Conservation (phyloP, 345 rosid genomes). For the Diplotaxis tenuifolia region DNA sequence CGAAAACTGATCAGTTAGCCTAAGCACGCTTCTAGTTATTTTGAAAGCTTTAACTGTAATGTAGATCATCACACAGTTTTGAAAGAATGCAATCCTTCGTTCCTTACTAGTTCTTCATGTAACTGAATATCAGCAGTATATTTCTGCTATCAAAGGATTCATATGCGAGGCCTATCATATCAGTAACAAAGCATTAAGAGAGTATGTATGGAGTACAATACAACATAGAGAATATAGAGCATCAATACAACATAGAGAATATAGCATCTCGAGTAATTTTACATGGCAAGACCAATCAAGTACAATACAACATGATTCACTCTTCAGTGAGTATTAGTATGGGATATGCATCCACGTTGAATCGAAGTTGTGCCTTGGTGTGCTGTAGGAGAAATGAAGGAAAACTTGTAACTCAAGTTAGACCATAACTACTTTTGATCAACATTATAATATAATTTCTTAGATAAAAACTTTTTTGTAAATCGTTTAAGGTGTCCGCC, state of each 20-base stretch:
- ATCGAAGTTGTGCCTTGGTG: too few relatives aligned
- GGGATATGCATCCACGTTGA: too few relatives aligned
- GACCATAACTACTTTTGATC: background rate
- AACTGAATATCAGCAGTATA: background rate
- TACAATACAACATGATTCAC: too few relatives aligned
- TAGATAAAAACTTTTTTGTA: background rate
- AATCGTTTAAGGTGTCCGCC: background rate
- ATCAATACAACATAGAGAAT: too few relatives aligned
- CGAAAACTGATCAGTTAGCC: background rate
- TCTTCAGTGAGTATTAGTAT: too few relatives aligned
- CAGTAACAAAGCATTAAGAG: too few relatives aligned
- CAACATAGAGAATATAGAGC: too few relatives aligned
- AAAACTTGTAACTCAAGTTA: background rate
- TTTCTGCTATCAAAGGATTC: background rate
- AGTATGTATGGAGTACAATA: too few relatives aligned
- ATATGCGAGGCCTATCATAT: background rate
- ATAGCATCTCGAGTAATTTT: background rate
- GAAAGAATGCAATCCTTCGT: slow-evolving; percentile 8
- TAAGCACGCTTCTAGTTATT: slow-evolving; percentile 3
- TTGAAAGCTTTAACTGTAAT: background rate
- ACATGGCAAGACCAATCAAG: too few relatives aligned
- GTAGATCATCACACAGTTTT: background rate
- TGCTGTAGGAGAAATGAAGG: too few relatives aligned
- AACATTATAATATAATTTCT: background rate
- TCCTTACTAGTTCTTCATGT: background rate